Conservation (phyloP, 768 basidiomycete genomes). For the Cystobasidium ongulense region DNA sequence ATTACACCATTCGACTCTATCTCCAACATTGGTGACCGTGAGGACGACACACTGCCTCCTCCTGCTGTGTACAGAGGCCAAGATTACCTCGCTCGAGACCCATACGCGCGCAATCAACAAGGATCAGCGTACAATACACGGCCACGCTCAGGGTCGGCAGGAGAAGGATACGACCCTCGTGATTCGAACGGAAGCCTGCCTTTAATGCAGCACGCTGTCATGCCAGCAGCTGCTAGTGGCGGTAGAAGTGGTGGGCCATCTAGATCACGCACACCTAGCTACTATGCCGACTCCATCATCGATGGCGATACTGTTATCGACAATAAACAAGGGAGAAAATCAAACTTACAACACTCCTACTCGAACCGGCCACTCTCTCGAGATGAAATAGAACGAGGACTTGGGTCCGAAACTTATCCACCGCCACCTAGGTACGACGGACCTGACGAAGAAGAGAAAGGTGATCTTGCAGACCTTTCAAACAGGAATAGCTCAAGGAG, state of each 20-base stretch:
- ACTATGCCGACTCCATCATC: background rate
- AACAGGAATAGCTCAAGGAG: background rate
- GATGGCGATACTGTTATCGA: slow-evolving; percentile 22
- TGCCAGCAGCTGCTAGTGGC: background rate
- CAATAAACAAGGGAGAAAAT: background rate
- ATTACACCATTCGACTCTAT: slow-evolving; percentile 14
- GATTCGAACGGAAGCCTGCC: background rate
- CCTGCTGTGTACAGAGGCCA: background rate
- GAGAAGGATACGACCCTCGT: background rate
- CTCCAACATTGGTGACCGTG: slow-evolving; percentile 4
- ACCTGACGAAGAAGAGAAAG: slow-evolving; percentile 10
- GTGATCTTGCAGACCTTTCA: background rate
- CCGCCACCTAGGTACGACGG: slow-evolving; percentile 9
- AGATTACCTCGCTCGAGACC: background rate
- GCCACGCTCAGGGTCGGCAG: background rate
- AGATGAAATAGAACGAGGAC: background rate
- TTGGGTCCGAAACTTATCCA: background rate
- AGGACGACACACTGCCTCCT: background rate
- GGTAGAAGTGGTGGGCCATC: background rate
- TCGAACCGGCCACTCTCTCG: no score
- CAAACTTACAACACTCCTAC: no score
- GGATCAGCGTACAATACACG: background rate
- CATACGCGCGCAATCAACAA: background rate
- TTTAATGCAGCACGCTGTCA: slow-evolving; percentile 15
- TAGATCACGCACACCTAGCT: background rate